Conservation (phyloP, 1,284 basidiomycete species). For the Apiotrichum brassicae region DNA sequence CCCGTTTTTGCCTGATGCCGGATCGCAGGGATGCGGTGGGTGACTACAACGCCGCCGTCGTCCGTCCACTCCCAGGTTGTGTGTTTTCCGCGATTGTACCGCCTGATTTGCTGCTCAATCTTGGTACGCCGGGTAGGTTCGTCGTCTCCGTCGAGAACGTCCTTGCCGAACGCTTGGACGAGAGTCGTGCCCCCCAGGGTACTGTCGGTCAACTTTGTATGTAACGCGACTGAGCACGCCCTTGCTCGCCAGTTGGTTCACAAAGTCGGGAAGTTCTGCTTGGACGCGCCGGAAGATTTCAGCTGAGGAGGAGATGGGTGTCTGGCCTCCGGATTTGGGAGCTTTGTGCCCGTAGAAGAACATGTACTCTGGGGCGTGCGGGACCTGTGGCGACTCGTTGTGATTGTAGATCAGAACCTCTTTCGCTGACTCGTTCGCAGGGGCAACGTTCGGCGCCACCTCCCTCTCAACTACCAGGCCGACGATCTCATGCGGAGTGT, state of each 20-base stretch:
- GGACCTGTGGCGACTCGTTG: conserved; percentile 18
- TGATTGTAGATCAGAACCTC: conserved; percentile 13
- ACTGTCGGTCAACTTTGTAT: conserved; percentile 8
- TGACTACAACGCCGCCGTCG: conserved; percentile 11
- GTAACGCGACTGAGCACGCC: conserved; percentile 9
- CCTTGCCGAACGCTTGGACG: conserved; percentile 17
- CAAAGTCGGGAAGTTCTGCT: conserved; percentile 15
- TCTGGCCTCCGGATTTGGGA: conserved; percentile 12
- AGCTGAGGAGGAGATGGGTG: conserved; percentile 11
- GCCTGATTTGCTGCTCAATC: conserved; percentile 13
- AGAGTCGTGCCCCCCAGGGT: conserved; percentile 11
- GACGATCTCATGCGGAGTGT: conserved; percentile 15
- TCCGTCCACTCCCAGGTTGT: conserved; percentile 17
- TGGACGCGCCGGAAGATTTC: conserved; percentile 14
- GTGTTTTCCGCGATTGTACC: conserved; percentile 11
- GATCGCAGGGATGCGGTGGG: conserved; percentile 10
- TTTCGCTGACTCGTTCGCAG: conserved; percentile 17
- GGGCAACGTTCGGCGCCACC: conserved; percentile 17
- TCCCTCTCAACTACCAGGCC: conserved; percentile 13
- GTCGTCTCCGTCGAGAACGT: conserved; percentile 9
- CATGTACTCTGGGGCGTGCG: conserved; percentile 17
- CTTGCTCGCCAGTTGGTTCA: conserved; percentile 7
- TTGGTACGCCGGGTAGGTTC: conserved; percentile 4
- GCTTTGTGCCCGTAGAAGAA: conserved; percentile 15
- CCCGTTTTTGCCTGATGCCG: conserved; percentile 5